Evolutionary conservation across 257 asterid species (phyloP), one percentile per base, ranked within the genome.

Genomic region (Prunella vulgaris): DNA sequence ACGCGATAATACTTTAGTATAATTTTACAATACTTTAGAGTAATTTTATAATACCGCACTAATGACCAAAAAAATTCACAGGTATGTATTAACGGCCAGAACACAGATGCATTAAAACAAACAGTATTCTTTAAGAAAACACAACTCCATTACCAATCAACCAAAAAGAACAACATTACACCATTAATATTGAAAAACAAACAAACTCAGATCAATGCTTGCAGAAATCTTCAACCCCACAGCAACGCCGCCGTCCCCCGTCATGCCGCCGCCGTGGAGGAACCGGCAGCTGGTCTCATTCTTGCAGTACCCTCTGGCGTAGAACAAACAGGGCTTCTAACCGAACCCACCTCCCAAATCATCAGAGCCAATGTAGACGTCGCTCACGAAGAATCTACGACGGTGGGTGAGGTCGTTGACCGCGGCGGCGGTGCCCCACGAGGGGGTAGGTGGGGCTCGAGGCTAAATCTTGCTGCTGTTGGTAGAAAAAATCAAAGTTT

Each of bases 301-400:
- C 78, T 85, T 88, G 71, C 95, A 88, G 81, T 84, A 88, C 52
- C 95, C 95, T 76, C 92, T 79, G 6, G 92, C 87, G 40, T 78
- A 88, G 73, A 85, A 88, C 76, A 88, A 67, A 32, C 95, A 85
- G 0, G 95, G 89, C 37, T 85, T 88, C 95, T 92, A 85, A 0
- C 88, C 88, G 42, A 85, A 79, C 27, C 84, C 89, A 0, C 85
- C 87, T 25, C 69, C 70, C 57, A 71, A 69, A 25, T 84, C 92
- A 42, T 84, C 90, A 2, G 66, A 24, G 7, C 84, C 77, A 48
- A 85, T 74, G 52, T 83, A 79, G 48, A 85, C 70, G 40, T 88
- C 92, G 25, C 85, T 88, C 7, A 84, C 90, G 0, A 90, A 85
- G 83, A 83, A 85, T 82, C 95, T 82, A 59, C 88, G 76, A 22